A percentile compares a stretch with the other conserved stretches of the same genome.
Evolutionary conservation across 805 yeast species (phyloP).

Genomic region (Candida adriatica): DNA sequence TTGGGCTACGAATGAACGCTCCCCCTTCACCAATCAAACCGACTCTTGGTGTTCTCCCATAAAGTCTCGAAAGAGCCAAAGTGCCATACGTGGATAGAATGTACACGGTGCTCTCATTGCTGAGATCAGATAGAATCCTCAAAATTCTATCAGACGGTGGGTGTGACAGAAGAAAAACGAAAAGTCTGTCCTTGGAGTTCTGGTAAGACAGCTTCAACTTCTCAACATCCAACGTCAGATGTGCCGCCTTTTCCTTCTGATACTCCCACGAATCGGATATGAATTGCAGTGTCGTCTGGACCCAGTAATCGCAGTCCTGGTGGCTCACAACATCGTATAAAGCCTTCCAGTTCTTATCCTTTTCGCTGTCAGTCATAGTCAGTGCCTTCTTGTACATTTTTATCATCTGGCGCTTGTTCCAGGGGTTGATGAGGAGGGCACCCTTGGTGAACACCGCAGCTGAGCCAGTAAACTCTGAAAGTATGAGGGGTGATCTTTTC

Average conservation of each 20-base stretch:
- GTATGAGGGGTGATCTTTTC: conserved; percentile 70
- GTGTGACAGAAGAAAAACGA: conserved; percentile 38
- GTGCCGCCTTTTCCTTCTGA: conserved; percentile 34
- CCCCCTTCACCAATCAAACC: conserved; percentile 93
- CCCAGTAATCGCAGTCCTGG: conserved; percentile 77
- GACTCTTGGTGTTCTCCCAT: conserved; percentile 56
- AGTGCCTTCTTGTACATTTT: conserved; percentile 58
- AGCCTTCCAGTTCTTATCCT: conserved; percentile 51
- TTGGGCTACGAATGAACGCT: conserved; percentile 58
- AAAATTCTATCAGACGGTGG: conserved; percentile 59
- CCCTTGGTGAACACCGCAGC: conserved; percentile 71
- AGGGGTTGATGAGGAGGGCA: conserved; percentile 79
- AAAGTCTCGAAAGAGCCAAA: conserved; percentile 58
- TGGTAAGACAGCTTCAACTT: conserved; percentile 24
- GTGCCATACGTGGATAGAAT: conserved; percentile 61
- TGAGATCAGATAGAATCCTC: conserved; percentile 50
- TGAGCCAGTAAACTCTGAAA: conserved; percentile 94
- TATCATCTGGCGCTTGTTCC: conserved; percentile 70
- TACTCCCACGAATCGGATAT: conserved; percentile 48
- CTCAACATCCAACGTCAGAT: conserved; percentile 26
- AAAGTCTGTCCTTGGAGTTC: conserved; percentile 33
- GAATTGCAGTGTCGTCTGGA: conserved; percentile 43
- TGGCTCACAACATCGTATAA: conserved; percentile 52
- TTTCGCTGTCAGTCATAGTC: conserved; percentile 56
- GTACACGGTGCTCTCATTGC: conserved; percentile 55